phyloP scores from a whole-genome alignment of 2,329 filamentous ascomycete species.

The Stemphylium lycopersici region DNA sequence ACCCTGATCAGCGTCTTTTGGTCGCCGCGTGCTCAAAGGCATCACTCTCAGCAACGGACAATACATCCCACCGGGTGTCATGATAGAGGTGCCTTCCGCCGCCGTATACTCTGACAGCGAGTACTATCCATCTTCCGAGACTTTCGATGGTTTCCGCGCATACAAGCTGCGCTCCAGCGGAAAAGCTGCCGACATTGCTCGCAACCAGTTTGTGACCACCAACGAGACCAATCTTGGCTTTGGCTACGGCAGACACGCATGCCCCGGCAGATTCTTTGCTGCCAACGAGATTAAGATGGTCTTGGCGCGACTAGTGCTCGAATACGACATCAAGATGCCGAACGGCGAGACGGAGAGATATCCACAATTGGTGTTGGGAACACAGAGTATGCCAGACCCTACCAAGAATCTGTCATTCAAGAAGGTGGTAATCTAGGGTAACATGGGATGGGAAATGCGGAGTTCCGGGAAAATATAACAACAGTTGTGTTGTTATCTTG shows the following conservation, averaged over 20 bases:
- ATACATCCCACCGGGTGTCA: slow-evolving; percentile 46
- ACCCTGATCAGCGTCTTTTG: slow-evolving; percentile 50
- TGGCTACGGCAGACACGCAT: slow-evolving; percentile 42
- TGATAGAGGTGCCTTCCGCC: slow-evolving; percentile 39
- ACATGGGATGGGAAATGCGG: not conserved
- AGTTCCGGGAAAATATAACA: too few relatives aligned
- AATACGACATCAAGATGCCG: slow-evolving; percentile 38
- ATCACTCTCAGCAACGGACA: slow-evolving; percentile 63
- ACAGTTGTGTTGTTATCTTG: too few relatives aligned
- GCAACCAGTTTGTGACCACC: slow-evolving; percentile 41
- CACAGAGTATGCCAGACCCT: slow-evolving; percentile 16
- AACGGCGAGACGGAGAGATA: slow-evolving; percentile 25
- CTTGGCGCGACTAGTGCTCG: slow-evolving; percentile 31
- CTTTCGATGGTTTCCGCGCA: slow-evolving; percentile 43
- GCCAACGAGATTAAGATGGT: slow-evolving; percentile 45
- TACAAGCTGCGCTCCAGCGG: slow-evolving; percentile 38
- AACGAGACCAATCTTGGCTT: slow-evolving; percentile 35
- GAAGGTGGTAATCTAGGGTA: slow-evolving; percentile 15
- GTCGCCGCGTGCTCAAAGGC: slow-evolving; percentile 58
- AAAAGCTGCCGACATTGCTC: slow-evolving; percentile 28
- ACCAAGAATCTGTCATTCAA: slow-evolving; percentile 26
- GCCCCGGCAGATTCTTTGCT: slow-evolving; percentile 45
- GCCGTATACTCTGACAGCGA: slow-evolving; percentile 35
- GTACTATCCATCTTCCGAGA: slow-evolving; percentile 28
- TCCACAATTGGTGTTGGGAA: slow-evolving; percentile 21